Conservation (phyloP, 257 asterid species). For the Craterostigma plantagineum region DNA sequence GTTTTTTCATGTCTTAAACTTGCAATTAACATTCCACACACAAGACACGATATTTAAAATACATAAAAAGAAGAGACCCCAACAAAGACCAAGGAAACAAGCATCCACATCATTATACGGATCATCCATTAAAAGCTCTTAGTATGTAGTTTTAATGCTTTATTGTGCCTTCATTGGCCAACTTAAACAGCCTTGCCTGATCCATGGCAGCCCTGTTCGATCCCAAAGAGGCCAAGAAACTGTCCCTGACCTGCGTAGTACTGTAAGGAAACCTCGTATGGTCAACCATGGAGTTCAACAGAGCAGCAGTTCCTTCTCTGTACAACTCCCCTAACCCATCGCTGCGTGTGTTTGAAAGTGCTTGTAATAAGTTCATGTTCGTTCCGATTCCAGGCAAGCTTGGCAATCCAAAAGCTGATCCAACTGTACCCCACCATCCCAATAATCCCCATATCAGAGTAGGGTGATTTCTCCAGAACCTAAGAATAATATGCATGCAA, state of each 20-base stretch:
- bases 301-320: slow-evolving; percentile 87
- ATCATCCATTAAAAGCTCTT: too few relatives aligned
- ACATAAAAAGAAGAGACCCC: too few relatives aligned
- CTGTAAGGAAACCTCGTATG: slow-evolving; percentile 49
- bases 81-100: too few relatives aligned
- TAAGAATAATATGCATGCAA: too few relatives aligned
- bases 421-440: slow-evolving; percentile 34
- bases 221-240: slow-evolving; percentile 39
- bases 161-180: slow-evolving; percentile 87
- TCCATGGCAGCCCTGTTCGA: slow-evolving; percentile 59
- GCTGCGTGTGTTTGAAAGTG: slow-evolving; percentile 43
- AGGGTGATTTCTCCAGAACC: slow-evolving; percentile 59
- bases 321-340: slow-evolving; percentile 70
- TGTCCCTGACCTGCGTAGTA: slow-evolving; percentile 47
- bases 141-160: too few relatives aligned
- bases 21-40: too few relatives aligned
- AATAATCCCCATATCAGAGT: slow-evolving; percentile 28
- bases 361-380: slow-evolving; percentile 42
- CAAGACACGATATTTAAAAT: too few relatives aligned
- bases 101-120: too few relatives aligned
- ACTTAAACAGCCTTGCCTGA: slow-evolving; percentile 70
- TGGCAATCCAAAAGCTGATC: slow-evolving; percentile 22
- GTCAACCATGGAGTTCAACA: slow-evolving; percentile 63
- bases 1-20: too few relatives aligned
- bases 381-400: slow-evolving; percentile 24